Evolutionary conservation across 1,284 basidiomycete genomes (phyloP).

Genomic region (Rhodotorula sp.): DNA sequence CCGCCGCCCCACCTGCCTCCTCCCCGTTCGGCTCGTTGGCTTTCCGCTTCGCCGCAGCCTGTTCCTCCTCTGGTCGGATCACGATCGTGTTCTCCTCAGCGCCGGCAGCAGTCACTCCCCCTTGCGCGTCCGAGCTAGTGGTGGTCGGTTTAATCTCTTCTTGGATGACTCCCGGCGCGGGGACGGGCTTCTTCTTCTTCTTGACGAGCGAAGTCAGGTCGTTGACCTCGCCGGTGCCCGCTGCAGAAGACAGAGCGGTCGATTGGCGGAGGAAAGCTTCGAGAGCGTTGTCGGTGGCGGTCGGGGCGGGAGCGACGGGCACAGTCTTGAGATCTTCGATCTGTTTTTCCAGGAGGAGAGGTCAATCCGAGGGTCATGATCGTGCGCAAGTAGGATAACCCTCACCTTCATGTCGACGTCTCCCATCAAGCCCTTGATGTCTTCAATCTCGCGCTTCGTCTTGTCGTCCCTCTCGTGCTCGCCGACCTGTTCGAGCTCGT

Average conservation of each 20-base stretch:
- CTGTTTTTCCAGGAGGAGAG: constrained; percentile 9
- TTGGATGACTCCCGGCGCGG: not conserved
- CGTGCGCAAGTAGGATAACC: not conserved
- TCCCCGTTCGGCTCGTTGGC: not conserved
- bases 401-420: constrained; percentile 43
- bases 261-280: constrained; percentile 37
- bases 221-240: constrained; percentile 32
- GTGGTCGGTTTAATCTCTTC: not conserved
- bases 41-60: constrained; percentile 7
- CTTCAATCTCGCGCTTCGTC: constrained; percentile 36
- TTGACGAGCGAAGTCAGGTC: constrained; percentile 43
- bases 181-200: constrained; percentile 41
- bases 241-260: constrained; percentile 12
- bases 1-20: not conserved
- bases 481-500: constrained; percentile 17
- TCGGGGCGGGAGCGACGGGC: constrained; percentile 33
- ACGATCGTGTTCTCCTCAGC: constrained; percentile 7
- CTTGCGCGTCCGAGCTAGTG: not conserved
- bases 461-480: constrained; percentile 25
- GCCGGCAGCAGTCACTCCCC: not conserved
- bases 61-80: not conserved
- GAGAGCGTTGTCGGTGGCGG: constrained; percentile 29
- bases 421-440: constrained; percentile 38
- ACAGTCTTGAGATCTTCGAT: constrained; percentile 45
- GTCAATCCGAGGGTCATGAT: accelerated